phyloP scores from a whole-genome alignment of 805 yeast genomes.

The Hanseniaspora meyeri region DNA sequence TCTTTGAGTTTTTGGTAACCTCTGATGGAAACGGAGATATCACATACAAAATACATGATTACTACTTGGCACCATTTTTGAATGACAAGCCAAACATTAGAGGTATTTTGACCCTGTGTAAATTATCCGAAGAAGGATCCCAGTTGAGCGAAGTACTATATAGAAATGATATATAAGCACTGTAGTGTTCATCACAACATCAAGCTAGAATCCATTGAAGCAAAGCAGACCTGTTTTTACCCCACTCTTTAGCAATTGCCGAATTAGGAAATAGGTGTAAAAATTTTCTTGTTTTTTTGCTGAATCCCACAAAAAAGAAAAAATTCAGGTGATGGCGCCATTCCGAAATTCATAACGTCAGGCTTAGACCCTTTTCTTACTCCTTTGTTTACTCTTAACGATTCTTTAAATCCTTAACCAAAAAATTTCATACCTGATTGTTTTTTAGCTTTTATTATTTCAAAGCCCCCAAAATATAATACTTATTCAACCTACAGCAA shows the following conservation, averaged over 20 bases:
- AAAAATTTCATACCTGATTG: no score
- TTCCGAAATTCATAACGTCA: neutral
- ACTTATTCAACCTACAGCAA: no score
- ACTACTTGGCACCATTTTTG: slow-evolving; percentile 8
- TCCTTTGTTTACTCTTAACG: neutral
- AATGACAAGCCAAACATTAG: slow-evolving; percentile 9
- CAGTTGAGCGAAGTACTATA: slow-evolving; percentile 4
- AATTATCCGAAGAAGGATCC: slow-evolving; percentile 7
- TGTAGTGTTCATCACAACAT: neutral
- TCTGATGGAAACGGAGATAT: slow-evolving; percentile 11
- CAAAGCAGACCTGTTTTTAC: neutral
- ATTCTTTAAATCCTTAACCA: neutral
- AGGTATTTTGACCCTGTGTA: slow-evolving; percentile 10
- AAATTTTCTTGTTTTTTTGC: no score
- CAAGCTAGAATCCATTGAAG: no score
- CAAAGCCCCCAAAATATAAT: no score
- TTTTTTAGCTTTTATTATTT: no score
- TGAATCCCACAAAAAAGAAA: no score
- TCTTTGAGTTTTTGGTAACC: slow-evolving; percentile 12
- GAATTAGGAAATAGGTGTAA: no score
- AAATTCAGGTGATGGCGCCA: neutral
- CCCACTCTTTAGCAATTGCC: neutral
- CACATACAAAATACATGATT: slow-evolving; percentile 8
- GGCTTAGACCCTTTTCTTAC: neutral
- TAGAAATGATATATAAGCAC: slow-evolving; percentile 9